Conservation (phyloP, 2,329 filamentous ascomycete genomes). For the Talaromyces sp. region DNA sequence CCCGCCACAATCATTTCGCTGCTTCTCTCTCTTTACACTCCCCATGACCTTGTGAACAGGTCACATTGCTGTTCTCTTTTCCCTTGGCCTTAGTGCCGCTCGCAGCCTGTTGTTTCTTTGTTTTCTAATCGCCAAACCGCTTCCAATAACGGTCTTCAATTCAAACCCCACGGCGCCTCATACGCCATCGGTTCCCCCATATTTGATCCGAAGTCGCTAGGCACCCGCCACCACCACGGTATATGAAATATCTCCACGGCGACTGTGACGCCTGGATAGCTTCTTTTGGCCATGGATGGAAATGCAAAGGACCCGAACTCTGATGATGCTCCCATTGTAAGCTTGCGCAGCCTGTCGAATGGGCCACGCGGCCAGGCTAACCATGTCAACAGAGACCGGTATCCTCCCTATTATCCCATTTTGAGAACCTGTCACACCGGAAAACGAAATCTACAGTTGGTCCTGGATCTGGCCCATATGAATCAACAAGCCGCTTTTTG, state of each 20-base stretch:
- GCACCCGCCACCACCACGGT: slow-evolving; percentile 17
- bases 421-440: slow-evolving; percentile 49
- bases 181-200: slow-evolving; percentile 5
- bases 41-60: slow-evolving; percentile 7
- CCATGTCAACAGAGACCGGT: slow-evolving; percentile 45
- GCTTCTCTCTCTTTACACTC: slow-evolving; percentile 9
- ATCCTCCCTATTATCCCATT: slow-evolving; percentile 53
- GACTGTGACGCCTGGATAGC: slow-evolving; percentile 27
- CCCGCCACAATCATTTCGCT: slow-evolving; percentile 27
- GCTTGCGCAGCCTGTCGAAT: slow-evolving; percentile 18
- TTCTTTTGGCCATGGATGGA: slow-evolving; percentile 40
- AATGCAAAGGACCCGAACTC: slow-evolving; percentile 34
- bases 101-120: slow-evolving; percentile 1
- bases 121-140: background rate
- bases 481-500: slow-evolving; percentile 32
- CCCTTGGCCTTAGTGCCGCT: slow-evolving; percentile 16
- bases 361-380: slow-evolving; percentile 19
- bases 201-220: slow-evolving; percentile 1
- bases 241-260: slow-evolving; percentile 35
- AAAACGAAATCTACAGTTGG: slow-evolving; percentile 32
- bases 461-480: slow-evolving; percentile 26
- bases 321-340: slow-evolving; percentile 43
- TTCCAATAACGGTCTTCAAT: background rate
- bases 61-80: slow-evolving; percentile 1
- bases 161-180: slow-evolving; percentile 5